Base-by-base conservation (phyloP, 2,329 filamentous ascomycete species). In the Dothideomycetes sp. region DNA sequence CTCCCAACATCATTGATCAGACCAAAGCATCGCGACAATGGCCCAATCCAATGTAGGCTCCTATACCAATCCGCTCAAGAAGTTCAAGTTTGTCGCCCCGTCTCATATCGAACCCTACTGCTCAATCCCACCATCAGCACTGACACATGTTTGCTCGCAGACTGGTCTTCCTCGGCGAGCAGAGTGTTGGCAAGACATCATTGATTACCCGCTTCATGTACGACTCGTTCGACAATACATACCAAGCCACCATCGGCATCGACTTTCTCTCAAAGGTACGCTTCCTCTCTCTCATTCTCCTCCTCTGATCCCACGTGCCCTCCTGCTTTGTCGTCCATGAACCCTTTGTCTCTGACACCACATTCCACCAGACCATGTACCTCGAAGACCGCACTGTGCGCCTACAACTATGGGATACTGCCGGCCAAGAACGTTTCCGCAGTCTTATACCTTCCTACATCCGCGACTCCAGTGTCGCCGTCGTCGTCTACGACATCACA, bases 131-230 rank as follows among this genome's bases (percentile, higher is more conserved):
- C n/a, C n/a, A n/a, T n/a, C n/a, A n/a, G n/a, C n/a, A n/a, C n/a
- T n/a, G n/a, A n/a, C n/a, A n/a, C n/a, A n/a, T n/a, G n/a, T n/a
- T n/a, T n/a, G n/a, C n/a, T n/a, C n/a, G 46, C 53, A 94, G 88
- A 70, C 70, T 98, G 65, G 91, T 98, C 52, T 98, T 98, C 65
- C 70, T 98, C 47, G 91, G 91, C 59, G 91, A 98, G 69, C 91
- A 98, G 68, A 96, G 89, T 64, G 91, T 98, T 55, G 91, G 91
- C 60, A 98, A 98, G 71, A 98, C 91, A 22, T 98, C 91, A 46
- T 70, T 98, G 54, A 98, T 98, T 62, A 98, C 91, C 50, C 81
- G 91, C 49, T 98, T 98, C 73, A 98, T 98, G 91, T 98, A 98
- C 73, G 91, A 98, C 66, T 96, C 91, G 35, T 98, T 98, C 72